Evolutionary conservation across 2,329 filamentous ascomycete genomes (phyloP), one percentile per base, ranked within the genome.

Genomic region (Alternaria brassicicola): DNA sequence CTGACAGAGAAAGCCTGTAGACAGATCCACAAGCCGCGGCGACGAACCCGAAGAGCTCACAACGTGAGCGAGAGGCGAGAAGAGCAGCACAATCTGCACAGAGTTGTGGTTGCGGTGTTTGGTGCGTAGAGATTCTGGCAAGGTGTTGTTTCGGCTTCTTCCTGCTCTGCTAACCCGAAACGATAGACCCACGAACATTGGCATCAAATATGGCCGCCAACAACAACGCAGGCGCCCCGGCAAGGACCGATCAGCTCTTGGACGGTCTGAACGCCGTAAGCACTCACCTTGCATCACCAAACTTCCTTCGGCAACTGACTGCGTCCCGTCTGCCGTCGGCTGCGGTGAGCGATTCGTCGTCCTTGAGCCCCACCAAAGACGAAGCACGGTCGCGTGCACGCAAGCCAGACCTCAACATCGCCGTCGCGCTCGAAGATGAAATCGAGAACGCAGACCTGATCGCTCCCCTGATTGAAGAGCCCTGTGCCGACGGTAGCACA

Each of bases 261-360:
- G 63, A 69, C 47, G 68, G 64, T 39, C 64, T 77, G 31, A 67
- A 77, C 57, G 72, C 71, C 49, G 73, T 76, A 9, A 75, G 65
- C 42, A 68, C 64, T 45, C 66, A 62, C 5, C 73, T 78, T 30
- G 64, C 65, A n/a, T 72, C 69, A 17, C 75, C 74, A 35, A 61
- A 60, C 17, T 78, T 78, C 55, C 68, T 78, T 38, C 65, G 67
- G 25, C 72, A 66, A 55, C 62, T 78, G 58, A 75, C 75, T 41
- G 73, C 75, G 21, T 75, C 71, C 28, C 70, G 73, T 39, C 62
- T 78, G 63, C 76, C 76, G 50, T 76, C 72, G 43, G 73, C 76
- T 59, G 76, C 76, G 58, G 74, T 75, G 33, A 75, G 72, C 61
- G 76, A 78, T 62, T 68, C 70, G 55, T 76, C 73, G 63, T 75